Conservation (phyloP, 2,329 filamentous ascomycete genomes). For the Aspergillus sergii region DNA sequence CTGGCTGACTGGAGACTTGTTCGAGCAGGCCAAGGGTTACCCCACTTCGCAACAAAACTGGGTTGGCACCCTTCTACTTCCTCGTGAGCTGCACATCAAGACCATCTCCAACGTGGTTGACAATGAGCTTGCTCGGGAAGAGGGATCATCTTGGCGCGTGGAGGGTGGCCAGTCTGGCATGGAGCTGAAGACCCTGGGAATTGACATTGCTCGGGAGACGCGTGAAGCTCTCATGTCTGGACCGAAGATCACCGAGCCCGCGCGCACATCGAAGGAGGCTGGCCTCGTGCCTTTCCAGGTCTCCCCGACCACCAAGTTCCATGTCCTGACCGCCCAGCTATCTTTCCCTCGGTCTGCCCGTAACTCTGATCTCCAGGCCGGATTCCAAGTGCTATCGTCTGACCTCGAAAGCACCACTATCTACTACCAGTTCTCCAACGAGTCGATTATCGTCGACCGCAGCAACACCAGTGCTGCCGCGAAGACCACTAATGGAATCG, state of each 20-base stretch:
- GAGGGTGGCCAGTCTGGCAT: neutral
- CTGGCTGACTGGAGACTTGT: constrained; percentile 23
- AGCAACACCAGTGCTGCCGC: constrained; percentile 23
- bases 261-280: constrained; percentile 1
- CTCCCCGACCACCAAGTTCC: constrained; percentile 12
- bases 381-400: constrained; percentile 22
- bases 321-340: constrained; percentile 11
- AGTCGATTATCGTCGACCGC: constrained; percentile 24
- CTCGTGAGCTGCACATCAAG: constrained; percentile 18
- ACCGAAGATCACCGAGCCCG: constrained; percentile 3
- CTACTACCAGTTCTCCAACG: constrained; percentile 26
- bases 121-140: constrained; percentile 16
- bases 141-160: constrained; percentile 13
- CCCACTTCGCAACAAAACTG: constrained; percentile 21
- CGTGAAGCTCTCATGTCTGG: constrained; percentile 16
- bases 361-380: constrained; percentile 11
- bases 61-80: constrained; percentile 19
- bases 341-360: constrained; percentile 15
- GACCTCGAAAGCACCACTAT: constrained; percentile 17
- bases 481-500: constrained; percentile 18
- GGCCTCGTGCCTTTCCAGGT: constrained; percentile 10
- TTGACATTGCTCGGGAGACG: constrained; percentile 22
- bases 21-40: constrained; percentile 16
- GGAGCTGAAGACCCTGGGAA: constrained; percentile 21
- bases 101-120: constrained; percentile 19